phyloP scores from a whole-genome alignment of 1,284 basidiomycete species.

The Leccinum huronense region DNA sequence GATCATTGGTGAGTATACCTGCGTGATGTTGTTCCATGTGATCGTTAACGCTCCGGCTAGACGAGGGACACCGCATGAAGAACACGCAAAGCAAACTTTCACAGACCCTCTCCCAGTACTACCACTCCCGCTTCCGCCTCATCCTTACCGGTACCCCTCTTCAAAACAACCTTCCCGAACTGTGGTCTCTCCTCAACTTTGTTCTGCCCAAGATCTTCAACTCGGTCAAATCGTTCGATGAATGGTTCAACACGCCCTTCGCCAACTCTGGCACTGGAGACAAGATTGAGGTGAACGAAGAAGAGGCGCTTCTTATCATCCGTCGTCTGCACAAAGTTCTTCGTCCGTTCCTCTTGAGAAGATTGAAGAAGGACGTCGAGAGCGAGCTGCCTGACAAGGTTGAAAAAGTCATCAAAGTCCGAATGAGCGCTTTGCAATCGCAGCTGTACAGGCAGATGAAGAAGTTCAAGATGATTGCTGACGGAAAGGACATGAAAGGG shows the following conservation, averaged over 20 bases:
- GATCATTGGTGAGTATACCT: constrained; percentile 76
- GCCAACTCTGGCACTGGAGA: constrained; percentile 95
- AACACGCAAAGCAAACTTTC: constrained; percentile 96
- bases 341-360: constrained; percentile 92
- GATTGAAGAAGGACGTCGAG: constrained; percentile 99
- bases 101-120: constrained; percentile 91
- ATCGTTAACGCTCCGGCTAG: constrained; percentile 37
- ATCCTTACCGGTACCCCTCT: constrained; percentile 98
- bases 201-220: constrained; percentile 99
- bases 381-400: constrained; percentile 98
- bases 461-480: constrained; percentile 95
- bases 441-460: constrained; percentile 99
- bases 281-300: constrained; percentile 99
- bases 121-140: constrained; percentile 91
- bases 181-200: constrained; percentile 98
- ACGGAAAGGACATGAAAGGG: constrained; percentile 79
- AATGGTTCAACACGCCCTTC: constrained; percentile 99
- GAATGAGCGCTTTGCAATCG: constrained; percentile 93
- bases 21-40: neutral
- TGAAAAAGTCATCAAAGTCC: constrained; percentile 98
- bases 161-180: constrained; percentile 97
- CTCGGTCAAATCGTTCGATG: constrained; percentile 99
- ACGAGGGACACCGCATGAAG: constrained; percentile 99
- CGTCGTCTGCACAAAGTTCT: constrained; percentile 98
- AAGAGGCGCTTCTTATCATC: constrained; percentile 98